These are phyloP conservation scores for Carex kokanica DNA, from an alignment of 176 grass and related monocot species.

Conservation along the genomic window DNA sequence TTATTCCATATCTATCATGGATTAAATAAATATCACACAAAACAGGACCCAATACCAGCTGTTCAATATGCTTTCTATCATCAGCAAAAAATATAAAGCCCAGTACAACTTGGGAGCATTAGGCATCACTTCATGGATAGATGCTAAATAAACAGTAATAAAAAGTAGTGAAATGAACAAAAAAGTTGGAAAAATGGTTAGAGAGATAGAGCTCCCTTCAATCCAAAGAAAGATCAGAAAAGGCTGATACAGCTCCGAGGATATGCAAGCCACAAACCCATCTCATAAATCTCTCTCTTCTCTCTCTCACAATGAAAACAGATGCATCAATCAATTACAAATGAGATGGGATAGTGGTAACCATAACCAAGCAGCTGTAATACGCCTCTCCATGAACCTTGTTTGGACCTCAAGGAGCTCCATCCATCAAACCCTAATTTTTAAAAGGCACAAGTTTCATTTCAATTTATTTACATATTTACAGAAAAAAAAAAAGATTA, in stretches of 20 bases:
- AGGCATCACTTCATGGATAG: not conserved
- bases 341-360: conserved; percentile 70
- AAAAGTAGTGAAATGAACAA: too few relatives aligned
- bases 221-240: conserved; percentile 63
- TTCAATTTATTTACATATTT: not conserved
- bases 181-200: not conserved
- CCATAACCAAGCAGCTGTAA: conserved; percentile 78
- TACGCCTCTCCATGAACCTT: conserved; percentile 40
- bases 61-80: not conserved
- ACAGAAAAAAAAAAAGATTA: not conserved
- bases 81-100: not conserved
- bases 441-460: not conserved
- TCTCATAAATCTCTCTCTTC: conserved; percentile 30
- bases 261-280: conserved; percentile 82
- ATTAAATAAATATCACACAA: not conserved
- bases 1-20: too few relatives aligned
- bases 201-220: conserved; percentile 93
- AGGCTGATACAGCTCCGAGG: conserved; percentile 53
- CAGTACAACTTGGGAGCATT: not conserved
- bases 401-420: conserved; percentile 58
- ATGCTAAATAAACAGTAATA: not conserved
- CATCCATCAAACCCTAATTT: conserved; percentile 23
- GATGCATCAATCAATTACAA: not conserved
- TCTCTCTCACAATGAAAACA: not conserved
- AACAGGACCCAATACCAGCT: not conserved